These are phyloP conservation scores for Fusarium sacchari DNA, from an alignment of 2,329 filamentous ascomycete genomes.

Conservation along the genomic window DNA sequence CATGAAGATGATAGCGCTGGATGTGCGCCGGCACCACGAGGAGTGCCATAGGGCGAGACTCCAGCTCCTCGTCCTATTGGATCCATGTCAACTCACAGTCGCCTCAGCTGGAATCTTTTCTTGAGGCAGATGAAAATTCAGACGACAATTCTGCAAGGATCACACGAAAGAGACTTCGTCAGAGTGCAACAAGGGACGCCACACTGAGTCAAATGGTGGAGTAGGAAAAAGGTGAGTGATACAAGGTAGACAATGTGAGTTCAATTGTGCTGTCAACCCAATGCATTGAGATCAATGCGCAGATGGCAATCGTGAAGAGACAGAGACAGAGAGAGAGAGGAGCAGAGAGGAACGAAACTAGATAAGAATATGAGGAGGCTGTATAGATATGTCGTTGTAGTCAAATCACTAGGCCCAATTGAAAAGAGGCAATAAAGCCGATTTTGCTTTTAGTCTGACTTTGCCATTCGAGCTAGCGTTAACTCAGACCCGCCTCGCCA, in stretches of 20 bases:
- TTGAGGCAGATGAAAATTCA: constrained; percentile 12
- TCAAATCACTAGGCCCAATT: constrained; percentile 25
- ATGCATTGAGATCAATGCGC: constrained; percentile 1
- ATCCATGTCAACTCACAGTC: constrained; percentile 18
- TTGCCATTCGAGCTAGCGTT: constrained; percentile 29
- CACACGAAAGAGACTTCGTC: constrained; percentile 15
- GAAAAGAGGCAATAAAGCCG: constrained; percentile 29
- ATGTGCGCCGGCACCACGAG: constrained; percentile 33
- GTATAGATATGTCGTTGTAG: constrained; percentile 26
- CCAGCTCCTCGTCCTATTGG: constrained; percentile 34
- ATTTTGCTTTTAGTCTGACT: constrained; percentile 32
- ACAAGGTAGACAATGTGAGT: constrained; percentile 23
- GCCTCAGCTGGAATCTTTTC: neutral
- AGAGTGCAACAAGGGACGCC: constrained; percentile 20
- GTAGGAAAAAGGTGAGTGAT: constrained; percentile 18
- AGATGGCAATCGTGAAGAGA: constrained; percentile 3
- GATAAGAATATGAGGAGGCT: constrained; percentile 24
- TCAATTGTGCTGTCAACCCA: constrained; percentile 4
- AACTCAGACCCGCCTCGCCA: constrained; percentile 25
- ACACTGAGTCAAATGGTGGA: constrained; percentile 17
- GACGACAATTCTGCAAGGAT: constrained; percentile 12
- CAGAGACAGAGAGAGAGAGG: neutral
- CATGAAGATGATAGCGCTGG: constrained; percentile 58
- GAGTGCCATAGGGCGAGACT: constrained; percentile 37
- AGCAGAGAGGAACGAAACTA: neutral